Evolutionary conservation across 257 asterid genomes (phyloP).

Genomic region (Capsicum chinense): DNA sequence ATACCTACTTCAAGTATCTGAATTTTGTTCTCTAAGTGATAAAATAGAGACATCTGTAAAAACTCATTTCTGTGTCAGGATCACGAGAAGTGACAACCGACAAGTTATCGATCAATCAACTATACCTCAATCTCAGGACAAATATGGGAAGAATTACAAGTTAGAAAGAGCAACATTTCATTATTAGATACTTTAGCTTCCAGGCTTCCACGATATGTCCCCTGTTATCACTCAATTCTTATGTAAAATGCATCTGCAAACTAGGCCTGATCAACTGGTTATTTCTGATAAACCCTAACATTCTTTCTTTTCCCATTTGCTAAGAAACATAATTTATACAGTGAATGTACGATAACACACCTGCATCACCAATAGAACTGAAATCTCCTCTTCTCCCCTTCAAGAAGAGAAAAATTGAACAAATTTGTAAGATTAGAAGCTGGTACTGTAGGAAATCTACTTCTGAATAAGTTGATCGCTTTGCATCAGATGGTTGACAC

Average conservation of each 20-base stretch:
- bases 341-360: conserved; percentile 19
- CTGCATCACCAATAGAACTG: conserved; percentile 12
- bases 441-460: conserved; percentile 13
- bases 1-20: too few relatives aligned
- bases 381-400: conserved; percentile 15
- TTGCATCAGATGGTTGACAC: background rate
- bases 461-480: background rate
- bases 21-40: too few relatives aligned
- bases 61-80: too few relatives aligned
- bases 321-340: conserved; percentile 25
- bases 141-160: background rate
- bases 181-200: background rate
- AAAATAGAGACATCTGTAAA: too few relatives aligned
- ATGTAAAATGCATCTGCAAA: conserved; percentile 17
- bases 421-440: conserved; percentile 17
- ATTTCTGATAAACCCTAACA: conserved; percentile 18
- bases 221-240: conserved; percentile 18
- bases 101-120: background rate
- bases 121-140: background rate
- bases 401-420: conserved; percentile 14
- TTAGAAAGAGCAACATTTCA: background rate
- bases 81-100: too few relatives aligned
- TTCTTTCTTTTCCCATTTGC: background rate
- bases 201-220: background rate
- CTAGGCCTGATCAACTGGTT: background rate